Evolutionary conservation across 306 rosid genomes (phyloP).

Genomic region (Betula pendula): DNA sequence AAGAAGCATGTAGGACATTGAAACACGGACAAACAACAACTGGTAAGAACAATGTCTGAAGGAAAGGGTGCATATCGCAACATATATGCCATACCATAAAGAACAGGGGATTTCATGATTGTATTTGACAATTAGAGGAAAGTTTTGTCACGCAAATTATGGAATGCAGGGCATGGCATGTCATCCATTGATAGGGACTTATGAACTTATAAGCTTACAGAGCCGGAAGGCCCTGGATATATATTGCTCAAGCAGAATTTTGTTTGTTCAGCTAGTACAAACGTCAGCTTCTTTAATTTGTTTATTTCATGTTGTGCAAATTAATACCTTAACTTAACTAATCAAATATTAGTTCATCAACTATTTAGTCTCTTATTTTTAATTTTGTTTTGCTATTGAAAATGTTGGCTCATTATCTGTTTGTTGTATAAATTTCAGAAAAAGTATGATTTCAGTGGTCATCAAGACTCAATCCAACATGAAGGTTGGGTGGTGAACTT

Average conservation of each 20-base stretch:
- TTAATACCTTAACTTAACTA: no score
- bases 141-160: background rate
- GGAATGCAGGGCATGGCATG: background rate
- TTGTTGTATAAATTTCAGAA: no score
- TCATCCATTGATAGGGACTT: background rate
- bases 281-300: no score
- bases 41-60: background rate
- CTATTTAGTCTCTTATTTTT: background rate
- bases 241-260: background rate
- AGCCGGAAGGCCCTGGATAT: background rate
- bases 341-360: no score
- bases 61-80: background rate
- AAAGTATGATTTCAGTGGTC: no score
- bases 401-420: background rate
- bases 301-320: no score
- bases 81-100: background rate
- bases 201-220: no score
- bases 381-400: background rate
- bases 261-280: no score
- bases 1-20: background rate
- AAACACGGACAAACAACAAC: background rate
- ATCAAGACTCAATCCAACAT: no score
- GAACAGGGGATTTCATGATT: background rate
- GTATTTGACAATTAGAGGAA: background rate
- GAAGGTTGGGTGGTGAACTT: no score